Base-by-base conservation (phyloP, 1,284 basidiomycete genomes). In the Bjerkandera adusta region DNA sequence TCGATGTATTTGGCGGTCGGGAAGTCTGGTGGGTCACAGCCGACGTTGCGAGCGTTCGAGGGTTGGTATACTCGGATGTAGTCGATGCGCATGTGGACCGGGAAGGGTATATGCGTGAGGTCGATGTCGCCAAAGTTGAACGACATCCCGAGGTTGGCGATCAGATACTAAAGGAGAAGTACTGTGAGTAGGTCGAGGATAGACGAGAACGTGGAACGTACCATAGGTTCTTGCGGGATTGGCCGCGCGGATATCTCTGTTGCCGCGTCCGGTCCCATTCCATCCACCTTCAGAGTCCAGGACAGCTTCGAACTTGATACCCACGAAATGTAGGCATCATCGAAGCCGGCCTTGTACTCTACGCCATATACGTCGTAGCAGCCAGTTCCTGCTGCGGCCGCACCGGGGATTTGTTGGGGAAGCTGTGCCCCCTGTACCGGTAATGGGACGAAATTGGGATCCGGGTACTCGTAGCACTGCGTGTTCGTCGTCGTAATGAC, bases 211-310 rank as follows among this genome's bases (percentile, higher is more conserved):
- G 18, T 33, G 38, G 29, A 29, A 58, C 71, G 41, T 39, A 75
- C 73, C 79, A 84, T 79, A 3, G 81, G 81, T 60, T 85, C 84
- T 50, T 79, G 72, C 0, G 84, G 70, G 16, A 90, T 73, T 3
- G 76, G 68, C 16, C 87, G 70, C 46, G 76, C 70, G 3, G 73
- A 71, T 20, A 89, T 80, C 43, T 80, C 62, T 24, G 76, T 73
- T 0, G 58, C 43, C 0, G 63, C 36, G 53, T 85, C 76, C 4
- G 83, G 71, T 1, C 70, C 80, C 50, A 88, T 67, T 0, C 77
- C 85, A 10, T 63, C 69, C 7, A 65, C 73, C 34, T 75, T 70
- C 34, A 89, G 52, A 5, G 76, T 81, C 83, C 81, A 90, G 27
- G 79, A 68, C 37, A 68, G 63, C 49, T 72, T 66, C 52, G 67